Evolutionary conservation across 2,329 filamentous ascomycete species (phyloP).

Genomic region (Fusarium torreyae): DNA sequence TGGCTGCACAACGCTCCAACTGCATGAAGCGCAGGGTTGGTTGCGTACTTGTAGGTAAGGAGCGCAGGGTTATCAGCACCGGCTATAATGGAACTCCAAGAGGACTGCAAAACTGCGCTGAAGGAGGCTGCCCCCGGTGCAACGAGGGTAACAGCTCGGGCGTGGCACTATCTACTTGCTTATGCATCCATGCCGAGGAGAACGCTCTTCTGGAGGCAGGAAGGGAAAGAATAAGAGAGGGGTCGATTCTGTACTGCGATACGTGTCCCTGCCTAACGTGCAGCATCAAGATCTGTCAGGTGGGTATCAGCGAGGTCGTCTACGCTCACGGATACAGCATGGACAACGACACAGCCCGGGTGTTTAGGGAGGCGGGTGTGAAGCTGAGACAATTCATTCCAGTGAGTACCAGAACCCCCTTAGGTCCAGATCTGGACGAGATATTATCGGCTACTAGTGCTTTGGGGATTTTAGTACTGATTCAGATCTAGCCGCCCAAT

Average conservation of each 20-base stretch:
- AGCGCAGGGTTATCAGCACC: slow-evolving; percentile 90
- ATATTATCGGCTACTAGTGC: slow-evolving; percentile 13
- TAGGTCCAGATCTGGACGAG: slow-evolving; percentile 19
- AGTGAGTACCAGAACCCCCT: slow-evolving; percentile 65
- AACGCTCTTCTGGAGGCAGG: slow-evolving; percentile 96
- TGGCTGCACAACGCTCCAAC: slow-evolving; percentile 91
- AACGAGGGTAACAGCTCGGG: slow-evolving; percentile 82
- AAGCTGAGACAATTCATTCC: slow-evolving; percentile 89
- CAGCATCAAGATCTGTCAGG: slow-evolving; percentile 98
- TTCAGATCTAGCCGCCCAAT: slow-evolving; percentile 68
- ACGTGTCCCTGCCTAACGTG: slow-evolving; percentile 98
- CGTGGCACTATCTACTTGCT: slow-evolving; percentile 83
- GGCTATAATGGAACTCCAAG: slow-evolving; percentile 99
- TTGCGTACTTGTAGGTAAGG: slow-evolving; percentile 86
- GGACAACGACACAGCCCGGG: slow-evolving; percentile 85
- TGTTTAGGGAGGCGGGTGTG: slow-evolving; percentile 88
- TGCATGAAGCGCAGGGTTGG: slow-evolving; percentile 99
- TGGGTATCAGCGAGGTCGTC: slow-evolving; percentile 95
- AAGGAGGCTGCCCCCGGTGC: slow-evolving; percentile 91
- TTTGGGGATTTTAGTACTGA: slow-evolving; percentile 39
- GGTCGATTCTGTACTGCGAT: slow-evolving; percentile 90
- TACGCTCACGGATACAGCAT: slow-evolving; percentile 96
- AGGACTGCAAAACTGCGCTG: slow-evolving; percentile 89
- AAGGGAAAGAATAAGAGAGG: slow-evolving; percentile 87
- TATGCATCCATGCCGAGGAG: slow-evolving; percentile 98